These are phyloP conservation scores for Sugiyamaella americana DNA, from an alignment of 805 yeast genomes.

Conservation along the genomic window DNA sequence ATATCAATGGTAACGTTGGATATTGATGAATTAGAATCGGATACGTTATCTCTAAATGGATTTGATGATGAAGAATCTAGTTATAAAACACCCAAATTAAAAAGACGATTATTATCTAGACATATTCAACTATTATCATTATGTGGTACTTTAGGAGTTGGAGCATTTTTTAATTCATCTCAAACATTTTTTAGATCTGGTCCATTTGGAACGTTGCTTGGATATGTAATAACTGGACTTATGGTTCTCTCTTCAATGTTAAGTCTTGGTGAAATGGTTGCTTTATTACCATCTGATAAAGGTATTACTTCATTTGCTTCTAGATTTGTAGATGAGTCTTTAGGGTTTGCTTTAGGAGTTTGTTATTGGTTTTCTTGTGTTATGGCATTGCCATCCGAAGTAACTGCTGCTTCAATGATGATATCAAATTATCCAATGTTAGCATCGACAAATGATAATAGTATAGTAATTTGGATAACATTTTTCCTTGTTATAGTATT, in stretches of 20 bases:
- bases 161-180: constrained; percentile 62
- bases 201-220: constrained; percentile 67
- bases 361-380: constrained; percentile 68
- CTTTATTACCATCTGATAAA: constrained; percentile 70
- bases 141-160: constrained; percentile 77
- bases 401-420: constrained; percentile 75
- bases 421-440: constrained; percentile 58
- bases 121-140: constrained; percentile 74
- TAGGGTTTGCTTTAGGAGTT: constrained; percentile 64
- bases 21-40: constrained; percentile 24
- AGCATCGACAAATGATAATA: constrained; percentile 41
- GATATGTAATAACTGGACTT: constrained; percentile 57
- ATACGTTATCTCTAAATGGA: constrained; percentile 13
- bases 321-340: constrained; percentile 55
- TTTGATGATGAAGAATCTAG: constrained; percentile 10
- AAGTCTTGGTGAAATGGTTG: constrained; percentile 76
- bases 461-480: constrained; percentile 63
- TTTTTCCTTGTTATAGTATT: constrained; percentile 46
- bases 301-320: constrained; percentile 73
- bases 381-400: constrained; percentile 69
- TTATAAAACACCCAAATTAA: constrained; percentile 25
- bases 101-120: constrained; percentile 54
- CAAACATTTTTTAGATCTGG: constrained; percentile 70
- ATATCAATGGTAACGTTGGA: constrained; percentile 25
- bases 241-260: constrained; percentile 63